phyloP scores from a whole-genome alignment of 108 stramenopile genomes.

The Asterionellopsis glacialis region DNA sequence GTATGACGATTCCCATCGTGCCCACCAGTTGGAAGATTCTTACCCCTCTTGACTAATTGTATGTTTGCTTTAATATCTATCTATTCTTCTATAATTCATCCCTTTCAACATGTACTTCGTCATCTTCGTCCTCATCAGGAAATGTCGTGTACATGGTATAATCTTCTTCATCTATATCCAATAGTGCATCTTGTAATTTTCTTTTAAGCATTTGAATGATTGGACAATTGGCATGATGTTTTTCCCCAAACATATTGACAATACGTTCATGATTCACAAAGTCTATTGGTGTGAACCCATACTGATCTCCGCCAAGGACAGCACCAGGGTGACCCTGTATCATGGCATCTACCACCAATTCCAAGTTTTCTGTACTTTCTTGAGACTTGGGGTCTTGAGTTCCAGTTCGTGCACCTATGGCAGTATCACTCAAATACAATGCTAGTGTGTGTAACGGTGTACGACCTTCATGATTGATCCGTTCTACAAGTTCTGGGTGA shows the following conservation, averaged over 20 bases:
- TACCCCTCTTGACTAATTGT: no score
- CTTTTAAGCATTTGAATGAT: neutral
- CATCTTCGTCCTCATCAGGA: no score
- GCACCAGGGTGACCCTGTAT: neutral
- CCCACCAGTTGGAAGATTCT: no score
- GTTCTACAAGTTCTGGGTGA: neutral
- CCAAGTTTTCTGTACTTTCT: neutral
- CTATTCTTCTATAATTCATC: no score
- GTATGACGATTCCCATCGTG: no score
- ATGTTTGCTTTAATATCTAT: no score
- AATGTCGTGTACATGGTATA: no score
- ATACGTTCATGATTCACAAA: conserved; percentile 2
- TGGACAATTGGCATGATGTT: neutral
- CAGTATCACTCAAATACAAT: conserved; percentile 1
- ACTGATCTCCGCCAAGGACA: neutral
- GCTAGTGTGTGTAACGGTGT: neutral
- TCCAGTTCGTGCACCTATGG: neutral
- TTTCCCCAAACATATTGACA: neutral
- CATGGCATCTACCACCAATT: neutral
- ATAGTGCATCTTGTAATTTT: neutral
- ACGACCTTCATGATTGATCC: neutral
- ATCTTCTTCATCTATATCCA: neutral
- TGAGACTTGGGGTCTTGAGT: conserved; percentile 1
- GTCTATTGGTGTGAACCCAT: neutral
- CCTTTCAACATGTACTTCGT: no score